Evolutionary conservation across 2,329 filamentous ascomycete genomes (phyloP).

Genomic region (Sporothrix euskadiensis): DNA sequence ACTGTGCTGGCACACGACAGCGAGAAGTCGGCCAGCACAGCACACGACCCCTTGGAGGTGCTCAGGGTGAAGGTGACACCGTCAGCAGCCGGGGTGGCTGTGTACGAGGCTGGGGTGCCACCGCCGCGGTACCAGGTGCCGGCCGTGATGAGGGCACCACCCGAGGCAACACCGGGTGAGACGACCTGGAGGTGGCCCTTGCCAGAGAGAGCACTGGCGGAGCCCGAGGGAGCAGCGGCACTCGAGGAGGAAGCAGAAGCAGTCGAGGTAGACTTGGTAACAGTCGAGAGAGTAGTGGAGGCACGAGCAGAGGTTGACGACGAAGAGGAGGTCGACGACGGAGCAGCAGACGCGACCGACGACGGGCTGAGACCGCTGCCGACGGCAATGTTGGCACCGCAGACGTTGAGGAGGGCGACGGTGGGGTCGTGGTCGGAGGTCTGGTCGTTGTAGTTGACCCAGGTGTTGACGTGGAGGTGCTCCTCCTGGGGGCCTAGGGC

Average conservation of each 20-base stretch:
- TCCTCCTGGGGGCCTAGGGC: slow-evolving; percentile 51
- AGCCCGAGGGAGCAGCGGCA: slow-evolving; percentile 5
- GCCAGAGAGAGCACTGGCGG: slow-evolving; percentile 25
- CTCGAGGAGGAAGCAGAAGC: slow-evolving; percentile 14
- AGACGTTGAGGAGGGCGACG: slow-evolving; percentile 64
- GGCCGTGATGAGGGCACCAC: slow-evolving; percentile 35
- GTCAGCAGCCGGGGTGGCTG: slow-evolving; percentile 33
- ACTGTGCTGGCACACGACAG: slow-evolving; percentile 33
- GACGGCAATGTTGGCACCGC: slow-evolving; percentile 36
- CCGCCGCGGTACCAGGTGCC: slow-evolving; percentile 37
- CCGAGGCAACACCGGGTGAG: slow-evolving; percentile 25
- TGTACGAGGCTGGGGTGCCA: slow-evolving; percentile 37
- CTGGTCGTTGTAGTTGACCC: slow-evolving; percentile 57
- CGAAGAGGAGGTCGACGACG: neutral
- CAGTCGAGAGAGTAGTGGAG: slow-evolving; percentile 14
- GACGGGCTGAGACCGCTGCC: neutral
- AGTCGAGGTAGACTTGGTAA: slow-evolving; percentile 18
- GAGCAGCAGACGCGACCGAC: neutral
- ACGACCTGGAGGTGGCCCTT: slow-evolving; percentile 28
- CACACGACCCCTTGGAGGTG: slow-evolving; percentile 36
- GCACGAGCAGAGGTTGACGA: neutral
- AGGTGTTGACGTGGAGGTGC: slow-evolving; percentile 72
- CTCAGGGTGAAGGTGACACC: slow-evolving; percentile 33
- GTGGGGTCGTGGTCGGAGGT: slow-evolving; percentile 70
- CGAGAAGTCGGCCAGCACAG: slow-evolving; percentile 26